Evolutionary conservation across 192 early-diverging fungal species (phyloP), one percentile per base, ranked within the genome.

Genomic region (Coemansia sp.): DNA sequence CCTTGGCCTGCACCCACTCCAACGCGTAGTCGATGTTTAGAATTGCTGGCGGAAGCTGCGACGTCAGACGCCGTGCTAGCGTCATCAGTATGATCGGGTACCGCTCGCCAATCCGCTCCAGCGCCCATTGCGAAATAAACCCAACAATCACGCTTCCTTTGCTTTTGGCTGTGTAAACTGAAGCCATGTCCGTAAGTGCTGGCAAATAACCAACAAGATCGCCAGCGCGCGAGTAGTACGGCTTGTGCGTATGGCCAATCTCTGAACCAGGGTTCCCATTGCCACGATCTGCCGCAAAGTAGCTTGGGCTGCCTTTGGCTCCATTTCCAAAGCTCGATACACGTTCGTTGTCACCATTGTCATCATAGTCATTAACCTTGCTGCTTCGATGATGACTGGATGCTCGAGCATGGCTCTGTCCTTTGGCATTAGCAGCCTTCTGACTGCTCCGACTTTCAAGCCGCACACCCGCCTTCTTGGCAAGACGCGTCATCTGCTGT

Each of bases 1-100:
- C 95, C 67, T 87, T 91, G 13, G 95, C 90, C 67, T 98, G 95
- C 69, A 90, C 89, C 98, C 98, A 99, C 65, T 98, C 98, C 65
- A 94, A 71, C 8, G 93, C 91, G 56, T 90, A 90, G 76, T 94
- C 93, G 32, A 94, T 87, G 71, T 91, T 89, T 42, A 92, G 85
- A 7, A 91, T 85, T 71, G 96, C 83, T 6, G 96, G 91, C 2
- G 94, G 91, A 16, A 98, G 77, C 62, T 88, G 84, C 11, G 85
- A 82, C 18, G 96, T 89, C 36, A 99, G 82, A 22, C 96, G 87
- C 48, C 94, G 92, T 3, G 97, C 94, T 8, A 99, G 82, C 13
- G 90, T 92, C 74, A 97, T 83, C 60, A 98, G 76, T 1, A 94
- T 81, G 8, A 80, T 87, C 4, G 98, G 97, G 69, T 96, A 90